Evolutionary conservation across 495 filamentous ascomycete genomes (phyloP).

Genomic region (Cercophora scortea): DNA sequence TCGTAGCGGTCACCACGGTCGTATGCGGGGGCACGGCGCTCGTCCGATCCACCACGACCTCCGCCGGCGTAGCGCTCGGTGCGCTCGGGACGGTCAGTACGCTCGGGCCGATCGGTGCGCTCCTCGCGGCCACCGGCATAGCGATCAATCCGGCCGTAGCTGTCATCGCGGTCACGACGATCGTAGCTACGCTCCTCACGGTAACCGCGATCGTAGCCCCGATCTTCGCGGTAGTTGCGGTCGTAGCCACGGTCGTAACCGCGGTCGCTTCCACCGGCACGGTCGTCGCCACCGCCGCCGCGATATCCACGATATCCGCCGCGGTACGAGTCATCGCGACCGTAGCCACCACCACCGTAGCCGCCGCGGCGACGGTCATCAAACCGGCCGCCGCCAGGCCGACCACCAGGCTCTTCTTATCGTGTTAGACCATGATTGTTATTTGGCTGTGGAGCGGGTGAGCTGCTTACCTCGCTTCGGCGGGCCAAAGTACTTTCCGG

Average conservation of each 20-base stretch:
- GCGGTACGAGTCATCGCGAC: constrained; percentile 30
- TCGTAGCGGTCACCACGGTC: constrained; percentile 50
- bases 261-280: constrained; percentile 21
- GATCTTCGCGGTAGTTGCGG: constrained; percentile 40
- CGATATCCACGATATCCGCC: constrained; percentile 41
- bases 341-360: constrained; percentile 27
- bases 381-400: constrained; percentile 20
- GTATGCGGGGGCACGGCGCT: constrained; percentile 45
- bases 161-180: constrained; percentile 49
- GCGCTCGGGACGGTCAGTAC: constrained; percentile 31
- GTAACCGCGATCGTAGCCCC: constrained; percentile 40
- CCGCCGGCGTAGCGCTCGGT: constrained; percentile 29
- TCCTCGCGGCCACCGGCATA: constrained; percentile 38
- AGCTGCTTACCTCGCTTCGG: constrained; percentile 82
- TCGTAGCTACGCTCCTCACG: constrained; percentile 54
- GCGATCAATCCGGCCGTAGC: constrained; percentile 36
- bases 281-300: constrained; percentile 38
- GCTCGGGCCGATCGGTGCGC: constrained; percentile 17
- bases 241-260: constrained; percentile 46
- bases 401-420: constrained; percentile 25
- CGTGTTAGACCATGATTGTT: constrained; percentile 4
- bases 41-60: constrained; percentile 39
- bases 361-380: constrained; percentile 23
- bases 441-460: background rate
- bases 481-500: constrained; percentile 98